phyloP scores from a whole-genome alignment of 116 monocot genomes.

The Zostera marina region DNA sequence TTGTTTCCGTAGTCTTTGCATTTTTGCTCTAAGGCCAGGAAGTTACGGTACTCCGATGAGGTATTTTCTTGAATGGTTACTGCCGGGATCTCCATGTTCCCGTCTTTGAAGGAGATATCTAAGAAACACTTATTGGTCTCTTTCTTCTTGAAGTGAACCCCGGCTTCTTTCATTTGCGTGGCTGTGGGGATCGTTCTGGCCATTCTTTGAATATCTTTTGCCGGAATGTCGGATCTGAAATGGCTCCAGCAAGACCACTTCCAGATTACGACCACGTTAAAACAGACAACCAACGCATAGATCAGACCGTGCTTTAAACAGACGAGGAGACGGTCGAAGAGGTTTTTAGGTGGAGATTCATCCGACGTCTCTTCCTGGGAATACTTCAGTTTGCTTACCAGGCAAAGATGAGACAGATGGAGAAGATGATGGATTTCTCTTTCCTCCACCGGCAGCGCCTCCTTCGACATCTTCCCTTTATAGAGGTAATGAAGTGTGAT shows the following conservation, averaged over 20 bases:
- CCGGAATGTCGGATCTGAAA: not conserved
- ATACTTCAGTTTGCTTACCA: no score
- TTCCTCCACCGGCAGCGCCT: not conserved
- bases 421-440: not conserved
- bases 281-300: no score
- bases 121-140: not conserved
- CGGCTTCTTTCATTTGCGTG: not conserved
- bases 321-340: no score
- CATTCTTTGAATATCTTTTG: not conserved
- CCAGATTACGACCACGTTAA: not conserved
- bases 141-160: not conserved
- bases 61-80: not conserved
- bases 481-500: not conserved
- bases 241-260: not conserved
- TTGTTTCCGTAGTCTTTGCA: not conserved
- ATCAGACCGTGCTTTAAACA: no score
- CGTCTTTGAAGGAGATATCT: constrained; percentile 1
- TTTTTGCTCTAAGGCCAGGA: constrained; percentile 1
- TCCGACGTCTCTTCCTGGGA: no score
- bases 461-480: not conserved
- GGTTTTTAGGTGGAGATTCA: no score
- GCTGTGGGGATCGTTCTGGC: not conserved
- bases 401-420: not conserved
- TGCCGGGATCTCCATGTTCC: not conserved
- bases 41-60: not conserved